Conservation (phyloP, 208 protist genomes). For the Trypanosoma platydactyli region DNA sequence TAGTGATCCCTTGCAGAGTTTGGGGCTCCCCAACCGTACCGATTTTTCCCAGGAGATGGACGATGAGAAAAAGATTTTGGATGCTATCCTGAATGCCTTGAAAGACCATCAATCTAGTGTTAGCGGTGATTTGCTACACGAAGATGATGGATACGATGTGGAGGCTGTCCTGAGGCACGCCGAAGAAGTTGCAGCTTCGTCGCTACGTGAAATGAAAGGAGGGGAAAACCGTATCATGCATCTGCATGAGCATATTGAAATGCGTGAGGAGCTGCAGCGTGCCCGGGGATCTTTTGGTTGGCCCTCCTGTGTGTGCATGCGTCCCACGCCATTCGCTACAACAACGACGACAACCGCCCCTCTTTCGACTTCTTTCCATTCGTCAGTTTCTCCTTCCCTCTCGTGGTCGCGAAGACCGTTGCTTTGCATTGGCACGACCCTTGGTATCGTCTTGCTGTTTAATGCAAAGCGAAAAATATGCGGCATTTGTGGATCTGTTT, state of each 20-base stretch:
- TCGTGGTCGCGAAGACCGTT: not conserved
- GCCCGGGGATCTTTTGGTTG: conserved; percentile 35
- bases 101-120: conserved; percentile 62
- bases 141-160: conserved; percentile 37
- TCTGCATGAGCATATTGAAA: conserved; percentile 57
- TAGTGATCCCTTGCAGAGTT: not conserved
- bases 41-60: conserved; percentile 1
- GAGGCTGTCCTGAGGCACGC: conserved; percentile 51
- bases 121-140: conserved; percentile 51
- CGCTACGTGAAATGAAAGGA: conserved; percentile 10
- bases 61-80: conserved; percentile 53
- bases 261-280: conserved; percentile 38
- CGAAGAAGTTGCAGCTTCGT: conserved; percentile 42
- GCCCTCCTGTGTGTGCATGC: conserved; percentile 47
- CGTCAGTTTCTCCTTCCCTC: not conserved
- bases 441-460: conserved; percentile 62
- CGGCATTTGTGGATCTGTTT: conserved; percentile 34
- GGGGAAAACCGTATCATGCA: conserved; percentile 45
- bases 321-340: not conserved
- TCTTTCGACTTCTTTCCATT: not conserved
- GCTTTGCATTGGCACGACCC: conserved; percentile 59
- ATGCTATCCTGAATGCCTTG: conserved; percentile 60
- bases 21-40: not conserved
- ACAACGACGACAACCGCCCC: not conserved
- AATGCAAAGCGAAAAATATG: conserved; percentile 32